phyloP scores from a whole-genome alignment of 345 rosid genomes.

The Hibiscus syriacus region DNA sequence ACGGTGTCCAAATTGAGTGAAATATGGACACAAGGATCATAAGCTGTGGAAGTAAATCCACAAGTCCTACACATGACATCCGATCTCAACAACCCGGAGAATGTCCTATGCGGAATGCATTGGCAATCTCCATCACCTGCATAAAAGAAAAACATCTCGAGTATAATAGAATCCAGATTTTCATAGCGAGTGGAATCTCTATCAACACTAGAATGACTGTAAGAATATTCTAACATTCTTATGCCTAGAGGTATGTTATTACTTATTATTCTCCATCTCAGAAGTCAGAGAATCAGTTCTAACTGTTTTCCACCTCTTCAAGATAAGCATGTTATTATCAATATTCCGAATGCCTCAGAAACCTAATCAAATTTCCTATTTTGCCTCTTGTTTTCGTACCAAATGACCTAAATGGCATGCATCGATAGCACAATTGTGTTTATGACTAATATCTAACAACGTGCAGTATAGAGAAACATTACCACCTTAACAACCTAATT shows the following conservation, averaged over 20 bases:
- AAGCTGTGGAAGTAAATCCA: slow-evolving; percentile 81
- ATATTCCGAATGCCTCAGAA: not conserved
- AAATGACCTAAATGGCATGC: too few species aligned
- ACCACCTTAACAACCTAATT: too few species aligned
- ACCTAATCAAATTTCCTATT: too few species aligned
- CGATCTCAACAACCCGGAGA: too few species aligned
- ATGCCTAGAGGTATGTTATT: not conserved
- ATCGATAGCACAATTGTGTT: not conserved
- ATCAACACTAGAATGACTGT: not conserved
- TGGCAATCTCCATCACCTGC: slow-evolving; percentile 69
- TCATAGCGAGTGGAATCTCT: not conserved
- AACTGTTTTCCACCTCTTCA: not conserved
- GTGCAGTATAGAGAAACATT: not conserved
- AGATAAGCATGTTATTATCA: not conserved
- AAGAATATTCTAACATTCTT: not conserved
- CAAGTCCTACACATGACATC: slow-evolving; percentile 81
- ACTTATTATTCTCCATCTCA: not conserved
- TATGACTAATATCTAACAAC: not conserved
- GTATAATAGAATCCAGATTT: slow-evolving; percentile 11
- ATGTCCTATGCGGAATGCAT: too few species aligned
- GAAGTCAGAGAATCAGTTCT: not conserved
- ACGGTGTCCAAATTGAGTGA: slow-evolving; percentile 65
- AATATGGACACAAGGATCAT: slow-evolving; percentile 84
- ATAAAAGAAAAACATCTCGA: slow-evolving; percentile 7
- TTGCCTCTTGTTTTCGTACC: too few species aligned